Percentiles rank a stretch among this genome's conserved stretches.
These are phyloP conservation scores for Backusella macrospora DNA, from an alignment of 192 early-diverging fungal species.

Conservation along the genomic window DNA sequence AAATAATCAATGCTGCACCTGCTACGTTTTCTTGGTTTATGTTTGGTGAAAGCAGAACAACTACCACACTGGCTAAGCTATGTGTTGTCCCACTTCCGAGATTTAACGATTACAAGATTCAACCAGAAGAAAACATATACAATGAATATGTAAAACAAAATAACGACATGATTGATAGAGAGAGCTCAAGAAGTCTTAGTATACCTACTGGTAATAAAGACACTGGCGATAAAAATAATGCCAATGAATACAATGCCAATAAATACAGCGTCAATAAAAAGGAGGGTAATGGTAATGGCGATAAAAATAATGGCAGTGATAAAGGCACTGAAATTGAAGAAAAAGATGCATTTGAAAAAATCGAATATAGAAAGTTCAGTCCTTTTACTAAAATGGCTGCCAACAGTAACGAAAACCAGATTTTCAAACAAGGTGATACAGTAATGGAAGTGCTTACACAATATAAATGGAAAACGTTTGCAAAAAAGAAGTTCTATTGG, in stretches of 20 bases:
- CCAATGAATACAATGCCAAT: too few relatives aligned
- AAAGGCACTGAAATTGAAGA: too few relatives aligned
- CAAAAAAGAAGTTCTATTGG: background rate
- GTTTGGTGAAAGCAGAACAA: background rate
- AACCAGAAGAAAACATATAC: background rate
- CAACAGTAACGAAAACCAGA: background rate
- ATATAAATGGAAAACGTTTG: slow-evolving; percentile 25
- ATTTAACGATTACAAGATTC: slow-evolving; percentile 4
- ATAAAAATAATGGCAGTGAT: too few relatives aligned
- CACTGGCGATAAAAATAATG: too few relatives aligned
- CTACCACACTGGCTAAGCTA: background rate
- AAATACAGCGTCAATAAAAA: too few relatives aligned
- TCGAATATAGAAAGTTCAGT: background rate
- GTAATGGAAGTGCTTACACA: slow-evolving; percentile 18
- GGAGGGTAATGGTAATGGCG: too few relatives aligned
- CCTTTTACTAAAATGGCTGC: background rate
- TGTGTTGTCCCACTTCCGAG: slow-evolving; percentile 18
- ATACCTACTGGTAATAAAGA: too few relatives aligned
- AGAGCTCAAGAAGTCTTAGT: too few relatives aligned
- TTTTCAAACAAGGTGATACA: slow-evolving; percentile 22
- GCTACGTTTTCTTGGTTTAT: background rate
- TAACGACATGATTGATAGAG: background rate
- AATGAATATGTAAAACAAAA: background rate
- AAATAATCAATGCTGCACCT: background rate
- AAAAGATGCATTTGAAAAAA: background rate